Evolutionary conservation across 2,329 filamentous ascomycete species (phyloP), one percentile per base, ranked within the genome.

Genomic region (Alternaria sp.): DNA sequence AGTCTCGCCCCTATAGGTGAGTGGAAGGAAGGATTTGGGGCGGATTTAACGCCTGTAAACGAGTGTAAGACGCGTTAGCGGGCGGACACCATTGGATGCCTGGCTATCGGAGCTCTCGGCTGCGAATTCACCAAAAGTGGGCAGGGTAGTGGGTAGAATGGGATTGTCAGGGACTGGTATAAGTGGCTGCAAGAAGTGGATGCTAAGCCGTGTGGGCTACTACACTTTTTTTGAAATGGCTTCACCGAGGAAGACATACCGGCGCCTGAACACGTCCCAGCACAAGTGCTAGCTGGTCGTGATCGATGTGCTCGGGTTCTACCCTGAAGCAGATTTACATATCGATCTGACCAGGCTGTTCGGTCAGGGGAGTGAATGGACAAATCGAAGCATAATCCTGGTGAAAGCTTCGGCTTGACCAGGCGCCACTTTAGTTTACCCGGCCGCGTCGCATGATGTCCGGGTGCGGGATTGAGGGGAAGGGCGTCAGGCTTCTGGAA

Each of bases 131-230:
- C 54, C 20, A 18, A 47, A 44, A 32, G n/a, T 48, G 32, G 26
- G 48, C 30, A 54, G 34, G 54, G 54, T 48, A 12, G 36, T 39
- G 56, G 57, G 59, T 63, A 62, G 53, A 59, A 30, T 34, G 47
- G 28, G 9, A 48, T 14, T 20, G 43, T 38, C 56, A 38, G 51
- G 51, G 54, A 49, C 26, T 41, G 32, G 49, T 52, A 16, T 46
- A 55, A 43, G 55, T 58, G 51, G 55, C 62, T 51, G 55, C 36
- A 57, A 14, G 26, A 38, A 20, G 24, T 51, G 28, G 39, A n/a
- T 36, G 34, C 57, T 52, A 44, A 57, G 54, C 57, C 62, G 59
- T 46, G 59, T 61, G 54, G 44, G 56, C 28, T 47, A 28, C 18
- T 18, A 11, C 20, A 34, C 28, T 48, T 36, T 36, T 38, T 38